Evolutionary conservation across 768 basidiomycete genomes (phyloP).

Genomic region (Hemileccinum impolitum): DNA sequence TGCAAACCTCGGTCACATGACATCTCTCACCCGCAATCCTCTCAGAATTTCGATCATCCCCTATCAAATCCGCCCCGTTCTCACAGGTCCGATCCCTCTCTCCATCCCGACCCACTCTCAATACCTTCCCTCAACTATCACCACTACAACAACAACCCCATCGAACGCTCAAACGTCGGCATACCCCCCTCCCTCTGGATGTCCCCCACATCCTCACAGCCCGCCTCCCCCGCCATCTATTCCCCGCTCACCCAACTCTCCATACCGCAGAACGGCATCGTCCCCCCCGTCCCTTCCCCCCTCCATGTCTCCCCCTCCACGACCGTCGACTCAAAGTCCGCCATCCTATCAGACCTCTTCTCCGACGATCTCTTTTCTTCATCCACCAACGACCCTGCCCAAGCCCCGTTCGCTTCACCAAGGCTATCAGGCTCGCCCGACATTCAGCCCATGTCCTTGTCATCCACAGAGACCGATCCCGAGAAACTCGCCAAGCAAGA

Average conservation of each 20-base stretch:
- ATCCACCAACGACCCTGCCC: constrained; percentile 28
- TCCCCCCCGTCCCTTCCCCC: constrained; percentile 30
- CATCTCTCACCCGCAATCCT: no score
- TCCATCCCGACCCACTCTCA: constrained; percentile 14
- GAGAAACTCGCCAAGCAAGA: constrained; percentile 76
- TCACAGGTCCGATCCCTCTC: constrained; percentile 12
- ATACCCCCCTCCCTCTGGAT: constrained; percentile 83
- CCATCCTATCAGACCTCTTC: constrained; percentile 67
- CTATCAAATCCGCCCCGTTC: constrained; percentile 13
- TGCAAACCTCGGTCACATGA: constrained; percentile 2
- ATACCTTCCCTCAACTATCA: constrained; percentile 18
- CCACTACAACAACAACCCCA: constrained; percentile 25
- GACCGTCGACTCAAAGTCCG: constrained; percentile 52
- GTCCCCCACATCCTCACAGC: constrained; percentile 59
- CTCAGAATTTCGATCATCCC: constrained; percentile 11
- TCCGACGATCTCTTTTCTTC: constrained; percentile 60
- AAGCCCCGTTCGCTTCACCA: constrained; percentile 63
- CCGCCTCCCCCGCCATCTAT: constrained; percentile 41
- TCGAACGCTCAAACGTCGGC: constrained; percentile 51
- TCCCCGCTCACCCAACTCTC: constrained; percentile 39
- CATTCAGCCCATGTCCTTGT: constrained; percentile 43
- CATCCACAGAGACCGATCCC: constrained; percentile 49
- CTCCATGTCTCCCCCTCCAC: constrained; percentile 41
- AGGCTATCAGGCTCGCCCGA: constrained; percentile 67
- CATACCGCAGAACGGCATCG: constrained; percentile 32